Evolutionary conservation across 257 asterid genomes (phyloP).

Genomic region (Dorcoceras hygrometricum): DNA sequence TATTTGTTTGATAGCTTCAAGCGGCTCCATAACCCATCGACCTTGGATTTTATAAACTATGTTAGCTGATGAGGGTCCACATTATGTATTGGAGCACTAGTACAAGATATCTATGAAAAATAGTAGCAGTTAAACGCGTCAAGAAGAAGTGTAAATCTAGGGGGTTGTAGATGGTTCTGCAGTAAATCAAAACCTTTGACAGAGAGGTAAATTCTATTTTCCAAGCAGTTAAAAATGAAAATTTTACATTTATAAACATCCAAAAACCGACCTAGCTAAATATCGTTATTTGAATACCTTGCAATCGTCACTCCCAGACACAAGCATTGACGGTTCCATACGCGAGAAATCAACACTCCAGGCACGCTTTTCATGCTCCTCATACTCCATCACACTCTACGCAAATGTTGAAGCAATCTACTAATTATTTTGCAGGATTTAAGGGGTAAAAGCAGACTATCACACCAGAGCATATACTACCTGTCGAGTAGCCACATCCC

Average conservation of each 20-base stretch:
- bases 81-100: neutral
- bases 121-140: neutral
- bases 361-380: conserved; percentile 93
- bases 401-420: conserved; percentile 13
- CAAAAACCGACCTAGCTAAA: neutral
- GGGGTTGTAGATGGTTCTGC: neutral
- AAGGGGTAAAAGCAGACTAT: conserved; percentile 12
- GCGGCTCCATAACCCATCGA: neutral
- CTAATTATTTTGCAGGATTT: conserved; percentile 4
- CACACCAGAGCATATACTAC: conserved; percentile 34
- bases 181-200: conserved; percentile 3
- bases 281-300: conserved; percentile 46
- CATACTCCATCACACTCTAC: conserved; percentile 90
- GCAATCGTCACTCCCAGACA: conserved; percentile 92
- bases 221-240: neutral
- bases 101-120: neutral
- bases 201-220: neutral
- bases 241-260: neutral
- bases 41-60: neutral
- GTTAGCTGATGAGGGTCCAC: neutral
- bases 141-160: neutral
- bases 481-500: conserved; percentile 92
- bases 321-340: conserved; percentile 85
- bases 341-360: conserved; percentile 91
- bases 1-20: neutral